Base-by-base conservation (phyloP, 345 rosid species). In the Mangifera indica region DNA sequence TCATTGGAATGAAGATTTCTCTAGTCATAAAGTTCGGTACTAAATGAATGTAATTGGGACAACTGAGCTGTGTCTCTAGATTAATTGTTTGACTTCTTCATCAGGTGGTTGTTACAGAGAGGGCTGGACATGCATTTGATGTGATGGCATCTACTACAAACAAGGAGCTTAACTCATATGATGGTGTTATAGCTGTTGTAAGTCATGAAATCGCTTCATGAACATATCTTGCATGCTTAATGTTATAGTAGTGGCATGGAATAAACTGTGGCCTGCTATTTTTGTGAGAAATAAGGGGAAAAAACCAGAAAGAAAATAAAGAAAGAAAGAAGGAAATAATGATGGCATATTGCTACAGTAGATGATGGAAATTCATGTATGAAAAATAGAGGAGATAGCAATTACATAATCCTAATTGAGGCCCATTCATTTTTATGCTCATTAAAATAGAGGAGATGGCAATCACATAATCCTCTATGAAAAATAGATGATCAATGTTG, bases 61-160 rank as follows among this genome's bases (percentile, higher is more conserved):
- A 40, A 24, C n/a, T 42, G n/a, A 29, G n/a, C 2, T 34, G 54
- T 5, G 52, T 18, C 5, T 40, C 40, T 64, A 34, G 26, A 46
- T n/a, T 26, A 44, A 49, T 62, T 11, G 42, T 52, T 70, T 48
- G 66, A 73, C 64, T 74, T 68, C 63, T 74, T 52, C 56, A 59
- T 80, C 84, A 93, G 98, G 95, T 93, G 70, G 83, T 87, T 70
- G 86, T 91, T 57, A 91, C 98, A 48, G 75, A 88, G 79, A 90
- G 89, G 78, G 92, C 93, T 74, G 92, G 95, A 24, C 97, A 93
- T 70, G 98, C 98, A 67, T 91, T 79, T 81, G 89, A 93, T 78
- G 88, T 81, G 79, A 84, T 93, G 92, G 61, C 80, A 76, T 83
- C 91, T 64, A 67, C 71, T 21, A 74, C 90, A 29, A 81, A 84